Base-by-base conservation (phyloP, 805 yeast species). In the Nematodospora valgi region DNA sequence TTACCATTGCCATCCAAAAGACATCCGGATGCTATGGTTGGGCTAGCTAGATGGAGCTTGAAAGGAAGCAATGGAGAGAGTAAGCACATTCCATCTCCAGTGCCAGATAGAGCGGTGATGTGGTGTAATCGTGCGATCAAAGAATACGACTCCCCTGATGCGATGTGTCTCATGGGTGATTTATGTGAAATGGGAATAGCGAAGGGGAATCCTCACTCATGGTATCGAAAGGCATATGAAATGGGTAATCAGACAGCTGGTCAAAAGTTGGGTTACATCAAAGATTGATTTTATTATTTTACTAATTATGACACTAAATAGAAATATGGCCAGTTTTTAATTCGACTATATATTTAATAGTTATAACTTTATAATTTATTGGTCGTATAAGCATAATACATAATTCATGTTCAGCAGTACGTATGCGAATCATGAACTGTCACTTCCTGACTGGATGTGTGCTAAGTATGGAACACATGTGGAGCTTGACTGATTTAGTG, bases 11-110 rank as follows among this genome's bases (percentile, higher is more conserved):
- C 57, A 11, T 64, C 58, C 50, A 56, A 52, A 37, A 54, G 70
- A 37, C 69, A 64, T 39, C 69, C 71, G 0, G 72, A 67, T 34
- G 72, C 73, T 6, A 64, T 67, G 69, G 45, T 66, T 33, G 73
- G 73, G 0, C 56, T 68, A 41, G 51, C 62, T 24, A 52, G 72
- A 35, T 68, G 73, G 73, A 54, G 51, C 34, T 44, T 65, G 38
- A 44, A 40, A 27, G 72, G 71, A 12, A 48, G 59, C 9, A 45
- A 58, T 9, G 66, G 65, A 7, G 44, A 41, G 15, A 54, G 59
- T 35, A 63, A 58, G 37, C 59, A 62, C 32, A 57, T 67, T 29
- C 68, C 70, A 7, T 39, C 40, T 14, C 60, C 67, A 5, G 56
- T 57, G 31, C 64, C 62, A 1, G 62, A 58, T 22, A 53, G 50